Conservation (phyloP, 129 eudicot genomes). For the Centella asiatica region DNA sequence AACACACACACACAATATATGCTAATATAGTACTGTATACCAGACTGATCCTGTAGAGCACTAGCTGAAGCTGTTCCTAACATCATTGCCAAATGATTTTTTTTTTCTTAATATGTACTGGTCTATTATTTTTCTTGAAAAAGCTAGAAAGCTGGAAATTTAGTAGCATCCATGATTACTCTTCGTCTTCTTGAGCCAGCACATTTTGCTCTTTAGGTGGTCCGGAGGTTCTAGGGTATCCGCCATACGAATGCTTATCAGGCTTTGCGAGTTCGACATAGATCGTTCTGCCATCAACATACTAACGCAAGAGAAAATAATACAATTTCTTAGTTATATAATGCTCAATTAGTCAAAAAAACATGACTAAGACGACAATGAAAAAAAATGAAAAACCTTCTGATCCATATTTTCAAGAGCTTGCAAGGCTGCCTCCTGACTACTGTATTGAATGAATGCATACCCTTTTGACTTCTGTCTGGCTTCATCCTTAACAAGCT, state of each 20-base stretch:
- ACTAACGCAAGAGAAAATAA: constrained; percentile 20
- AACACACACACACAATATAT: no score
- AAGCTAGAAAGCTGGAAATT: no score
- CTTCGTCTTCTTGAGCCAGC: background rate
- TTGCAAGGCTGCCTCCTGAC: constrained; percentile 59
- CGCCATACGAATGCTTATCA: constrained; percentile 19
- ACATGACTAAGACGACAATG: background rate
- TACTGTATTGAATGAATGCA: constrained; percentile 59
- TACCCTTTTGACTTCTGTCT: constrained; percentile 56
- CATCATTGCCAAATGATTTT: no score
- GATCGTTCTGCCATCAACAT: constrained; percentile 49
- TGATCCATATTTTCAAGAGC: constrained; percentile 66
- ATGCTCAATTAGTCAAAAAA: background rate
- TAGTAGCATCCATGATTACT: no score
- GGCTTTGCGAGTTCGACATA: constrained; percentile 63
- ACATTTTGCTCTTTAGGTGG: constrained; percentile 25
- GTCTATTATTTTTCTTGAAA: no score
- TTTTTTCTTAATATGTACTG: no score
- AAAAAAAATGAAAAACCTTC: constrained; percentile 28
- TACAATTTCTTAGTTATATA: background rate
- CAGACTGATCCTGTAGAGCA: no score
- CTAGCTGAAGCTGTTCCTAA: no score
- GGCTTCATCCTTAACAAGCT: constrained; percentile 32
- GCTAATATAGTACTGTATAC: no score
- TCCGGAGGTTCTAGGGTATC: constrained; percentile 45